A percentile compares a stretch with the other conserved stretches of the same genome.
These are phyloP conservation scores for Zhuliangozyma parablackwelliae DNA, from an alignment of 1,139 yeast species.

Conservation along the genomic window DNA sequence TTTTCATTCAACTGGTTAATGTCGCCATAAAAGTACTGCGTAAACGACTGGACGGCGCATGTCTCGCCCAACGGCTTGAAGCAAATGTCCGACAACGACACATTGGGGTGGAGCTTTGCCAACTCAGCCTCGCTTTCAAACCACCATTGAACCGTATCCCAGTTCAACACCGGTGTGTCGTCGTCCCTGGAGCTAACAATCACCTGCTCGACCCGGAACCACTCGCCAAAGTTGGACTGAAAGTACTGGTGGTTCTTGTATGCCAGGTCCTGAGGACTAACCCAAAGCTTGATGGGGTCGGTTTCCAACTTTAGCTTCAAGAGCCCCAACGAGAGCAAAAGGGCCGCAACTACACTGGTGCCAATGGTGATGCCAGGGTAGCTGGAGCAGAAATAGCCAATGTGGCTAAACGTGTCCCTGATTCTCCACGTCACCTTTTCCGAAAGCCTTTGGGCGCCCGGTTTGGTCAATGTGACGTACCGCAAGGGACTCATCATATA, in stretches of 20 bases:
- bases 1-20: conserved; percentile 44
- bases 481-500: conserved; percentile 14
- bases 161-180: conserved; percentile 49
- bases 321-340: conserved; percentile 52
- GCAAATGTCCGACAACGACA: conserved; percentile 64
- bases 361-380: conserved; percentile 56
- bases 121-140: conserved; percentile 66
- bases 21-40: conserved; percentile 80
- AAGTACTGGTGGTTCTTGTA: conserved; percentile 64
- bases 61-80: conserved; percentile 73
- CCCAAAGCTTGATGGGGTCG: conserved; percentile 85
- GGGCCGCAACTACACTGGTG: conserved; percentile 38
- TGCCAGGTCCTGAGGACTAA: conserved; percentile 73
- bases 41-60: conserved; percentile 86
- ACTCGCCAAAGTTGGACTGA: conserved; percentile 84
- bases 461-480: conserved; percentile 11
- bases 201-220: conserved; percentile 83
- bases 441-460: conserved; percentile 9
- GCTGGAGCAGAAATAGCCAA: conserved; percentile 54
- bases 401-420: conserved; percentile 32
- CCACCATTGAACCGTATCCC: conserved; percentile 84
- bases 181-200: conserved; percentile 70
- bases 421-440: conserved; percentile 14
- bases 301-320: conserved; percentile 58
- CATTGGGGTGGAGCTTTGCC: conserved; percentile 14